Evolutionary conservation across 768 basidiomycete genomes (phyloP), one percentile per base, ranked within the genome.

Genomic region (Ephemerocybe angulata): DNA sequence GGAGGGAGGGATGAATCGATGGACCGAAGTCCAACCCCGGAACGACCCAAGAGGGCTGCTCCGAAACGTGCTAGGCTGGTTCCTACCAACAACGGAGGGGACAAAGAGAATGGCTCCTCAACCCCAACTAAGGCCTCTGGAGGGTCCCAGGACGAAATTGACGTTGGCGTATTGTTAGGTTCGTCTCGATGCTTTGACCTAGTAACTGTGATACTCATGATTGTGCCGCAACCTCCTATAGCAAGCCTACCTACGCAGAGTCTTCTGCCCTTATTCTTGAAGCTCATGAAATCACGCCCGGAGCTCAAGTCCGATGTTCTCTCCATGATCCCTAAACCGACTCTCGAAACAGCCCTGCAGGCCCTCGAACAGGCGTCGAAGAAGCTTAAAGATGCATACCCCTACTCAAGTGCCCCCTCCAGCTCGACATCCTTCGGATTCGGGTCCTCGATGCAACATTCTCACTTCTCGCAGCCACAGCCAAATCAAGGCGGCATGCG

Each of bases 11-110:
- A 90, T 60, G 80, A 87, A 50, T 78, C 84, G 15, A 93, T 93
- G 90, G 90, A 91, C 67, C 78, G 88, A 57, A 90, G 89, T 60
- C 89, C 90, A 7, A 90, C 90, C 2, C 88, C 90, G 15, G 90
- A 93, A 67, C 78, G 87, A 41, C 82, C 80, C 31, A 89, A 85
- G 69, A 82, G 85, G 61, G 77, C 79, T 4, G 75, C 82, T 31
- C 85, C 84, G 17, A 91, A 92, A 69, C 82, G 87, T 56, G 80
- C 80, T 40, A 79, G 82, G 46, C 72, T 82, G 38, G 64, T 71
- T 40, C 69, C 73, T 43, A 50, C 70, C 5, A 62, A 63, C 15
- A 65, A 67, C 3, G 62, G 65, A 2, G 62, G 68, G 27, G 55
- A 64, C 27, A 79, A 76, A 60, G 78, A 77, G 19, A 75, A 75